These are phyloP conservation scores for Haberlea rhodopensis DNA, from an alignment of 257 asterid species.

Conservation along the genomic window DNA sequence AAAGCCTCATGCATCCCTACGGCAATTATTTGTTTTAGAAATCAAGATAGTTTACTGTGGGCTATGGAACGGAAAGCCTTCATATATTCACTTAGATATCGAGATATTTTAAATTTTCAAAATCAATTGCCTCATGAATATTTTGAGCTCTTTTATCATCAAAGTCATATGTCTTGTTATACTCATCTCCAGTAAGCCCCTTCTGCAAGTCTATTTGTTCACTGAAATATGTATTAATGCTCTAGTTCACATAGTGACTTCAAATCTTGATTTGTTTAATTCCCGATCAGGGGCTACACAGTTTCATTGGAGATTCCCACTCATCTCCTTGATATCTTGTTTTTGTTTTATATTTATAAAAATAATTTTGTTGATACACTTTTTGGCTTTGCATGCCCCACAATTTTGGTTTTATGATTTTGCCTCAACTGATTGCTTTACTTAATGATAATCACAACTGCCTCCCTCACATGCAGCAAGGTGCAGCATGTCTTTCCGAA, in stretches of 20 bases:
- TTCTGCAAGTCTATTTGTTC: constrained; percentile 8
- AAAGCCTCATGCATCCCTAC: not conserved
- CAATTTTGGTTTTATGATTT: constrained; percentile 6
- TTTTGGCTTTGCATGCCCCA: constrained; percentile 10
- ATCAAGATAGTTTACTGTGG: not conserved
- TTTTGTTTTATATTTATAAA: constrained; percentile 1
- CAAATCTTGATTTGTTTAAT: not conserved
- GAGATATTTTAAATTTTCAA: no score
- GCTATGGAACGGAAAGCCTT: no score
- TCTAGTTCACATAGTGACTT: no score
- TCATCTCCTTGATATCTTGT: not conserved
- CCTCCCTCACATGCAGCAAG: constrained; percentile 67
- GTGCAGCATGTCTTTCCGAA: constrained; percentile 71
- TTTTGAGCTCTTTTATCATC: not conserved
- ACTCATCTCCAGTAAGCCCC: constrained; percentile 2
- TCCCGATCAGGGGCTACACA: not conserved
- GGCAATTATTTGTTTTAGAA: no score
- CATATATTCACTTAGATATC: no score
- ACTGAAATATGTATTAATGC: not conserved
- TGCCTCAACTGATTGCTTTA: constrained; percentile 21
- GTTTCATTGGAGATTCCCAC: not conserved
- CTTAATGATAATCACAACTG: constrained; percentile 19
- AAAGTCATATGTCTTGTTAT: not conserved
- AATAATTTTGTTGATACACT: not conserved
- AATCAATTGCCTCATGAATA: not conserved